phyloP scores from a whole-genome alignment of 1,284 basidiomycete species.

The Trametes hirsuta region DNA sequence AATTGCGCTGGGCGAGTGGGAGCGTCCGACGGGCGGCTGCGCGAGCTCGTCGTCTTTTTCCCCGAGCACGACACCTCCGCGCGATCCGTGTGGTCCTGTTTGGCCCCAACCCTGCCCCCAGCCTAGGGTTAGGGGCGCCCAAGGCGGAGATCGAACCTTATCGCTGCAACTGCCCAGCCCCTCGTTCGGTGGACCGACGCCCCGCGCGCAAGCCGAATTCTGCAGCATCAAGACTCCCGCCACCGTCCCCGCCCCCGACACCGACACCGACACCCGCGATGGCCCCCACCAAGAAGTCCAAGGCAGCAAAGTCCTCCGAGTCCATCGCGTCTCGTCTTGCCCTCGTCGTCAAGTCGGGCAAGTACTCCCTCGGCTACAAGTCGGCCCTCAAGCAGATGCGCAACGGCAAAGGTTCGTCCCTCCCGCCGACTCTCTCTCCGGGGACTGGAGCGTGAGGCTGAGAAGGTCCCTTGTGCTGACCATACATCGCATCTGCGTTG shows the following conservation, averaged over 20 bases:
- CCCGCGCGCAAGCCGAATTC: slow-evolving; percentile 4
- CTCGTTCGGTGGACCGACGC: slow-evolving; percentile 6
- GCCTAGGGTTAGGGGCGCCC: slow-evolving; percentile 24
- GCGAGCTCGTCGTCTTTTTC: slow-evolving; percentile 9
- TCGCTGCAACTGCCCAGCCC: slow-evolving; percentile 26
- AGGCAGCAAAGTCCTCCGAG: slow-evolving; percentile 90
- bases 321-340: slow-evolving; percentile 95
- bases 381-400: slow-evolving; percentile 98
- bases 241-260: slow-evolving; percentile 13
- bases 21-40: neutral
- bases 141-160: slow-evolving; percentile 27
- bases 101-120: slow-evolving; percentile 15
- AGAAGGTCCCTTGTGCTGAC: slow-evolving; percentile 92
- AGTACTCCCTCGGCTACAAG: slow-evolving; percentile 95
- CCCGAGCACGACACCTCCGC: slow-evolving; percentile 20
- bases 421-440: slow-evolving; percentile 48
- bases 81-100: slow-evolving; percentile 30
- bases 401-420: slow-evolving; percentile 89
- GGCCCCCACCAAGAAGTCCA: slow-evolving; percentile 95
- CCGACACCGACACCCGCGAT: slow-evolving; percentile 49
- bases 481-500: slow-evolving; percentile 26
- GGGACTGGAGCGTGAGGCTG: slow-evolving; percentile 96
- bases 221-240: slow-evolving; percentile 27
- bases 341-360: slow-evolving; percentile 97
- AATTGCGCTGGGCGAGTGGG: slow-evolving; percentile 5